These are phyloP conservation scores for Colletotrichum liriopes DNA, from an alignment of 2,329 filamentous ascomycete genomes.

Conservation along the genomic window DNA sequence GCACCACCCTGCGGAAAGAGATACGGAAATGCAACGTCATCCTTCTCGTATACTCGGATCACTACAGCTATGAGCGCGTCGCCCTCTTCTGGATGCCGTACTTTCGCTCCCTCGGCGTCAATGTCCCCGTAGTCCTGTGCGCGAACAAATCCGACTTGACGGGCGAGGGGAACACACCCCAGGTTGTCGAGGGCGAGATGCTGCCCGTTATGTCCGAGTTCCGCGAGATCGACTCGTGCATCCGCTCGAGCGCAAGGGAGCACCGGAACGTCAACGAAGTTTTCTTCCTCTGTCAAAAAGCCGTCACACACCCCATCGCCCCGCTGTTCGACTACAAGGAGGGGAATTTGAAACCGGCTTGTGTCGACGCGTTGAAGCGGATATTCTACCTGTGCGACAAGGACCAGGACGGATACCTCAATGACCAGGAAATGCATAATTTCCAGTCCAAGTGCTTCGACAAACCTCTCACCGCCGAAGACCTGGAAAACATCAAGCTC, in stretches of 20 bases:
- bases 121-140: constrained; percentile 96
- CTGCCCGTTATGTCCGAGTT: constrained; percentile 98
- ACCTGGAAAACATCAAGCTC: constrained; percentile 91
- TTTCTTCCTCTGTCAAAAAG: constrained; percentile 98
- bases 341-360: constrained; percentile 87
- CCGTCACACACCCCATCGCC: constrained; percentile 96
- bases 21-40: constrained; percentile 98
- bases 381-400: constrained; percentile 98
- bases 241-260: constrained; percentile 91
- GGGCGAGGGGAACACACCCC: constrained; percentile 80
- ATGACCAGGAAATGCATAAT: constrained; percentile 89
- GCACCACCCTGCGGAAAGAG: constrained; percentile 90
- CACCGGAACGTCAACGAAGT: constrained; percentile 96
- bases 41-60: constrained; percentile 95
- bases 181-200: constrained; percentile 97
- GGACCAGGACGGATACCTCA: constrained; percentile 94
- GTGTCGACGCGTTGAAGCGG: constrained; percentile 86
- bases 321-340: constrained; percentile 98
- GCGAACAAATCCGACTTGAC: constrained; percentile 97
- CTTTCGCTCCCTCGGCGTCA: constrained; percentile 97
- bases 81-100: constrained; percentile 99
- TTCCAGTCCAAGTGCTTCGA: constrained; percentile 96
- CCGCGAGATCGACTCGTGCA: constrained; percentile 98
- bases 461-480: constrained; percentile 84
- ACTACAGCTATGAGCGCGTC: constrained; percentile 98